Base-by-base conservation (phyloP, 106 monocot species). In the Apostasia shenzhenica region DNA sequence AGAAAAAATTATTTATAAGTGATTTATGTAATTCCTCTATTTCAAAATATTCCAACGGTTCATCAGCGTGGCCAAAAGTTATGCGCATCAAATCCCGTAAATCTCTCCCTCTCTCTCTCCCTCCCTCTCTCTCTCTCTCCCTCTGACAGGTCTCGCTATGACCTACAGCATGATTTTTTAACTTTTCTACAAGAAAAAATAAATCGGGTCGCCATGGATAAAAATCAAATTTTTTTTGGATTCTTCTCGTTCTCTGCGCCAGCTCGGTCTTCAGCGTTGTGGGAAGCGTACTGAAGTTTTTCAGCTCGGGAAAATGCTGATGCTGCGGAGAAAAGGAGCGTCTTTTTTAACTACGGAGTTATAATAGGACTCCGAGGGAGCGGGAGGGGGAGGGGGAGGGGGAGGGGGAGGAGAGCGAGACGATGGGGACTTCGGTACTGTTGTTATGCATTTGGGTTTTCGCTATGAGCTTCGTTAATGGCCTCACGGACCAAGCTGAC, bases 401-500 rank as follows among this genome's bases (percentile, higher is more conserved):
- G 65, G 48, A 48, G 8, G 14, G 48, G 26, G 6, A 8, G 48
- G 65, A 37, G 48, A 14, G 14, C 26, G 14, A 48, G 6, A 65
- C 48, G 65, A 7, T 48, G 48, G 48, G 9, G 65, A 12, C 43
- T 1, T 65, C 14, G 13, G 65, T 49, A 48, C 8, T 49, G 48
- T 48, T 48, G n/a, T 10, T 65, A 14, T 65, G 37, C 48, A 65
- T 65, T 65, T 65, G n/a, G 14, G 41, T 14, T n/a, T 48, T 7
- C 14, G 48, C 37, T 47, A 3, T 47, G 48, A 11, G 10, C 14
- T 26, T 13, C 8, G 65, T 12, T 49, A 26, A 65, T 65, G 65
- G 65, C 14, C 26, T 49, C 65, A 65, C 65, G 42, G 65, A 65
- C 65, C 48, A 44, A 49, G 48, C 65, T 5, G 65, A 65, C 13